Base-by-base conservation (phyloP, 2,329 filamentous ascomycete species). In the Pseudonectria buxi region DNA sequence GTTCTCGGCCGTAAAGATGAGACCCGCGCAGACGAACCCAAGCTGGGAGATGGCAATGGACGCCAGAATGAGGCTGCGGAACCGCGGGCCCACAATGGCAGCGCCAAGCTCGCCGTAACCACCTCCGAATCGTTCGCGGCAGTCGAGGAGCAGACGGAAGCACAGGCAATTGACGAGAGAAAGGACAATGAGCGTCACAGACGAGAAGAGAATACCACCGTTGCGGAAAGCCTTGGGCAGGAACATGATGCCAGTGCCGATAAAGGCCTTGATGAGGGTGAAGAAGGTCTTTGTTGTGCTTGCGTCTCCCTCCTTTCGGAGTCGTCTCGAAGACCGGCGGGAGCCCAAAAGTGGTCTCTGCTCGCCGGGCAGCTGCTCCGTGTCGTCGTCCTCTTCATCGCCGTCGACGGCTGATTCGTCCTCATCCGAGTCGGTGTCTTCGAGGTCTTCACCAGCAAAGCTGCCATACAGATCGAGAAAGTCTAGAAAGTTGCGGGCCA, bases 171-270 rank as follows among this genome's bases (percentile, higher is more conserved):
- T 84, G 46, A 87, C 62, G 14, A 73, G 54, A 2, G 83, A 79
- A 3, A 87, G 74, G 9, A 67, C 61, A 30, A 87, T 59, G 45
- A 88, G 71, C 0, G 80, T 79, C 32, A 86, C 60, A 0, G 78
- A 80, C 0, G 83, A 86, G 54, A 88, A 88, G 10, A 86, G 64
- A 33, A 88, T 79, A 15, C 83, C 83, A 25, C 83, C 83, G 45
- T 88, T 88, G 51, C 77, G 76, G 61, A 87, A 88, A 0, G 83
- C 83, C 54, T 86, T 87, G 30, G 83, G 83, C 29, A 88, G 58
- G 53, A 88, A 88, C 78, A 88, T 86, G 56, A 88, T 87, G 41
- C 83, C 83, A 1, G 83, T 88, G 31, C 83, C 83, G 36, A 88
- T 74, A 50, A 88, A 88, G 2, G 83, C 83, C 57, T 88, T 88